Evolutionary conservation across 1,284 basidiomycete genomes (phyloP).

Genomic region (Microstroma glucosiphilum): DNA sequence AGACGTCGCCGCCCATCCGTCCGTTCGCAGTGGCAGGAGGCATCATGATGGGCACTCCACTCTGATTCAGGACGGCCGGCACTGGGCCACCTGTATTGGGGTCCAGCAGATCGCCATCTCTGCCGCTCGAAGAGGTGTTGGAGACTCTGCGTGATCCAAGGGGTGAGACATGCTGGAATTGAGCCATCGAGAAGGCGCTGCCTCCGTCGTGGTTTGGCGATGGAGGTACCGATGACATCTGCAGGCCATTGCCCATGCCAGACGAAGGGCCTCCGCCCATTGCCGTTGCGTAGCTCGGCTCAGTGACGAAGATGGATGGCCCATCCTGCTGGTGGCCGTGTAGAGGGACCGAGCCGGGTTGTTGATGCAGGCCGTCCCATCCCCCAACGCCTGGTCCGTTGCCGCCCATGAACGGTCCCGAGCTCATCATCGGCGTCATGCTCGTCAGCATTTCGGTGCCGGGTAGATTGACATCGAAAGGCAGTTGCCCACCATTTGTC

Average conservation of each 20-base stretch:
- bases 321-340: constrained; percentile 21
- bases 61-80: too few species aligned
- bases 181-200: constrained; percentile 19
- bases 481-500: constrained; percentile 32
- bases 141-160: constrained; percentile 15
- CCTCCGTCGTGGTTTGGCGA: constrained; percentile 17
- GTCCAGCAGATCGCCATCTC: too few species aligned
- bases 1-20: too few species aligned
- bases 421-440: constrained; percentile 14
- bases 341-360: too few species aligned
- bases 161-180: constrained; percentile 20
- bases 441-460: constrained; percentile 30
- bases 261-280: constrained; percentile 13
- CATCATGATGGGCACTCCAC: too few species aligned
- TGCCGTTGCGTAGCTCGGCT: constrained; percentile 27
- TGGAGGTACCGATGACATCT: constrained; percentile 5
- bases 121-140: constrained; percentile 20
- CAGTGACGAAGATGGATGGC: constrained; percentile 40
- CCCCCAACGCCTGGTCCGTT: too few species aligned
- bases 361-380: too few species aligned
- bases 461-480: constrained; percentile 28
- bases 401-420: too few species aligned
- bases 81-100: too few species aligned
- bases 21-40: too few species aligned
- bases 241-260: constrained; percentile 5